These are phyloP conservation scores for Chlorociboria aeruginascens DNA, from an alignment of 495 filamentous ascomycete genomes.

Conservation along the genomic window DNA sequence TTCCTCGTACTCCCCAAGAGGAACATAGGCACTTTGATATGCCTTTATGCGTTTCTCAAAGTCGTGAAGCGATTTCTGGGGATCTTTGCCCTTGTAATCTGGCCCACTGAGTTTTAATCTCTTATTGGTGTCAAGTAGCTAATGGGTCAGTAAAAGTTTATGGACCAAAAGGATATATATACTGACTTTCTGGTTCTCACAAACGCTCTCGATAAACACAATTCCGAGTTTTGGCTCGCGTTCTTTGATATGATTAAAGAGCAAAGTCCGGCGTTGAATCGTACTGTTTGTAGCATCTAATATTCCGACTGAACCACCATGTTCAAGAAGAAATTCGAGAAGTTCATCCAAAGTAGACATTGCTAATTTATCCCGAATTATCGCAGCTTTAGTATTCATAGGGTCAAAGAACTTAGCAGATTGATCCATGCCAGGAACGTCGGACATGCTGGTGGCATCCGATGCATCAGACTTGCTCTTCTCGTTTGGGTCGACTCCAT, in stretches of 20 bases:
- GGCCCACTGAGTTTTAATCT: conserved; percentile 92
- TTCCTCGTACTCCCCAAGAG: conserved; percentile 86
- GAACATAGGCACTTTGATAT: conserved; percentile 87
- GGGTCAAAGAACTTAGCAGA: conserved; percentile 92
- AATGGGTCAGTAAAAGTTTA: conserved; percentile 2
- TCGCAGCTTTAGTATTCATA: conserved; percentile 67
- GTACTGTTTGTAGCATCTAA: conserved; percentile 97
- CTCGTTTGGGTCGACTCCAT: conserved; percentile 21
- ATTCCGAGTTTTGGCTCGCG: conserved; percentile 81
- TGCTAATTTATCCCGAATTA: conserved; percentile 80
- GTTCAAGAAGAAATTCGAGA: conserved; percentile 70
- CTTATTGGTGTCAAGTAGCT: conserved; percentile 91
- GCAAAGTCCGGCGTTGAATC: conserved; percentile 63
- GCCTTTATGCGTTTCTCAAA: conserved; percentile 90
- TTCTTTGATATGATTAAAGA: conserved; percentile 72
- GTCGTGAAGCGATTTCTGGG: conserved; percentile 66
- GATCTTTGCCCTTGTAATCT: conserved; percentile 91
- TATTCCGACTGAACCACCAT: conserved; percentile 90
- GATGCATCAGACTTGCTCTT: neutral
- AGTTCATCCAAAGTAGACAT: conserved; percentile 87
- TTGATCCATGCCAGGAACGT: conserved; percentile 54
- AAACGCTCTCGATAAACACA: conserved; percentile 88
- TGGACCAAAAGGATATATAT: neutral
- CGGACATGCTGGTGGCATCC: neutral
- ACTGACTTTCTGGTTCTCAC: conserved; percentile 58